Conservation (phyloP, 352 stramenopile genomes). For the Thalassiosira allenii region DNA sequence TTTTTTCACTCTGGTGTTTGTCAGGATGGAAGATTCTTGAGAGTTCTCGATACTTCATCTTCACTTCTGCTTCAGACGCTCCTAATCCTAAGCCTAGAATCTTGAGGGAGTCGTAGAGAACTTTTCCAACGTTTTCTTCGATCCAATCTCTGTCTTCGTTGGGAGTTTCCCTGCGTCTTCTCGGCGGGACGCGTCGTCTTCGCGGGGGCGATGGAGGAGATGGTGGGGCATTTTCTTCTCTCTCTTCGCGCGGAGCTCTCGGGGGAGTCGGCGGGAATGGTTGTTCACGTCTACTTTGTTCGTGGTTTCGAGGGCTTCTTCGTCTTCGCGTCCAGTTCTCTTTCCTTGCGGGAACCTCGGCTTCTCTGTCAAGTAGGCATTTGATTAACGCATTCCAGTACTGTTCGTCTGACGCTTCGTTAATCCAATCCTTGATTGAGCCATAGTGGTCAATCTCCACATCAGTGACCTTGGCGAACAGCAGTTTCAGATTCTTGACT, state of each 20-base stretch:
- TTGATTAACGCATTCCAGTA: slow-evolving; percentile 21
- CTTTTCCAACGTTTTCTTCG: slow-evolving; percentile 4
- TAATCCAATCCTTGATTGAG: slow-evolving; percentile 24
- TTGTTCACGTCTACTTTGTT: neutral
- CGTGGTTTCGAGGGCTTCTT: slow-evolving; percentile 8
- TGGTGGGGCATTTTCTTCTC: neutral
- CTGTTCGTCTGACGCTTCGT: slow-evolving; percentile 13
- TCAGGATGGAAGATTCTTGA: slow-evolving; percentile 9
- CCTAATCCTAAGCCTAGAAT: slow-evolving; percentile 6
- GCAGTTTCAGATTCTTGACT: slow-evolving; percentile 22
- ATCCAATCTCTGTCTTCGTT: neutral
- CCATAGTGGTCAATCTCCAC: slow-evolving; percentile 22
- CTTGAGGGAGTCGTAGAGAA: slow-evolving; percentile 12
- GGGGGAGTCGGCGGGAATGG: neutral
- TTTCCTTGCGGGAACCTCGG: neutral
- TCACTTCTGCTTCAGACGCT: slow-evolving; percentile 2
- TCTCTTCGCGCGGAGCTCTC: neutral
- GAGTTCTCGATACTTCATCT: neutral
- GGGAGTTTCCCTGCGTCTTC: neutral
- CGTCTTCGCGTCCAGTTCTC: neutral
- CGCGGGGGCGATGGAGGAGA: no score
- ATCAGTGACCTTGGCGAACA: slow-evolving; percentile 8
- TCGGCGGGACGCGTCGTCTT: neutral
- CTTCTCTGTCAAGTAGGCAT: slow-evolving; percentile 7
- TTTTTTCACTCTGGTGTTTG: slow-evolving; percentile 1